Base-by-base conservation (phyloP, 2,329 filamentous ascomycete genomes). In the Diaporthe citriasiana region DNA sequence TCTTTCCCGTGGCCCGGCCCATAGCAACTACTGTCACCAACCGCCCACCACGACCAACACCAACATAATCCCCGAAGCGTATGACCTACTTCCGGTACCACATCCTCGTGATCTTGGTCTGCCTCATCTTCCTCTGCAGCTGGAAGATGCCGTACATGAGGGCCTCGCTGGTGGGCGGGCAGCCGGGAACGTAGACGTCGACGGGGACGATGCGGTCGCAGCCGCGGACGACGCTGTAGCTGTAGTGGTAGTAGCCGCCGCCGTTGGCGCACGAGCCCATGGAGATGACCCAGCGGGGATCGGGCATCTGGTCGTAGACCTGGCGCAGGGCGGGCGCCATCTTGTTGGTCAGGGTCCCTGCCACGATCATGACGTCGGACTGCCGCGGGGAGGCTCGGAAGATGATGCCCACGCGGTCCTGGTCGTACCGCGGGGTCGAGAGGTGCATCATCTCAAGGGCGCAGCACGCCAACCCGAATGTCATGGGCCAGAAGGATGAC, bases 261-360 rank as follows among this genome's bases (percentile, higher is more conserved):
- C 92, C 91, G 79, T 93, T 93, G 35, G 92, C 91, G 79, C 92
- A 93, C 72, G 88, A 91, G 9, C 92, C 92, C 91, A 93, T 93
- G 78, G 89, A 92, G 77, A 93, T 89, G 30, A 87, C 94, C 94
- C 94, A 97, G 81, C 93, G 89, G 25, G 95, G 95, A 42, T 97
- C 95, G 40, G 95, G 94, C 95, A 97, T 97, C 87, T 97, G 95
- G 84, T 98, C 95, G 86, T 98, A 98, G 76, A 97, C 93, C 85
- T 97, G 94, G 83, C 95, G 89, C 81, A 98, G 87, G 45, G 95
- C 95, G 2, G 95, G 94, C 0, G 94, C 95, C 95, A 98, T 98
- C 88, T 98, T 98, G 89, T 98, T 98, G 79, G 94, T 97, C 76
- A 98, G 89, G 40, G 95, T 98, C 74, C 95, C 95, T 35, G 95